Percentiles rank a stretch among this genome's conserved stretches.
These are phyloP conservation scores for Avicennia marina DNA, from an alignment of 257 asterid genomes.

Conservation along the genomic window DNA sequence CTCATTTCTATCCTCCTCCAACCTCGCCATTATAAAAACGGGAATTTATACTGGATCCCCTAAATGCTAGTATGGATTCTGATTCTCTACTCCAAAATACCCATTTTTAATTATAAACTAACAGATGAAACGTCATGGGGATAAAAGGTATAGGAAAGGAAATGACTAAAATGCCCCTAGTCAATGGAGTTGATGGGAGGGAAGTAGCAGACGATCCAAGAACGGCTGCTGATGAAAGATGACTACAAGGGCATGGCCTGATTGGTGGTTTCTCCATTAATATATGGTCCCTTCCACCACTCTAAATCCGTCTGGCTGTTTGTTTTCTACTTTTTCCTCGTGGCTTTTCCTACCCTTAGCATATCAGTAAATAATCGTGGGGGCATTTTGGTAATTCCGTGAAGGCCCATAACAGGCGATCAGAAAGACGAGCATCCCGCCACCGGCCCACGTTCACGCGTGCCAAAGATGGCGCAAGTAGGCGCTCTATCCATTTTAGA, in stretches of 20 bases:
- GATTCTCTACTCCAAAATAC: no score
- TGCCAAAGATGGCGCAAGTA: constrained; percentile 8
- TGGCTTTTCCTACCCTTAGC: not conserved
- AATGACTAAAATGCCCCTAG: constrained; percentile 22
- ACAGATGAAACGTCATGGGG: not conserved
- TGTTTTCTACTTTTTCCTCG: not conserved
- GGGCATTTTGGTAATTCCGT: constrained; percentile 31
- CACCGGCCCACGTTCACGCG: constrained; percentile 1
- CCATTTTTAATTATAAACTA: not conserved
- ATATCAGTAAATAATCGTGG: not conserved
- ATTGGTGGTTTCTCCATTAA: constrained; percentile 19
- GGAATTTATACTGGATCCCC: not conserved
- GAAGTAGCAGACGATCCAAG: constrained; percentile 17
- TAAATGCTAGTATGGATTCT: no score
- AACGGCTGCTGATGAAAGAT: constrained; percentile 28
- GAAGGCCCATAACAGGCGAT: not conserved
- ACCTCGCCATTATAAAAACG: not conserved
- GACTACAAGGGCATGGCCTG: constrained; percentile 9
- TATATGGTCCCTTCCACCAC: constrained; percentile 31
- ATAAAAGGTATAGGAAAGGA: not conserved
- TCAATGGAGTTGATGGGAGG: constrained; percentile 11
- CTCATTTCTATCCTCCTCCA: not conserved
- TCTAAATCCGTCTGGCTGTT: no score
- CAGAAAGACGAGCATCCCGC: not conserved
- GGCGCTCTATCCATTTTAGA: not conserved